phyloP scores from a whole-genome alignment of 2,329 filamentous ascomycete genomes.

The Paecilomyces dactylethromorphus region DNA sequence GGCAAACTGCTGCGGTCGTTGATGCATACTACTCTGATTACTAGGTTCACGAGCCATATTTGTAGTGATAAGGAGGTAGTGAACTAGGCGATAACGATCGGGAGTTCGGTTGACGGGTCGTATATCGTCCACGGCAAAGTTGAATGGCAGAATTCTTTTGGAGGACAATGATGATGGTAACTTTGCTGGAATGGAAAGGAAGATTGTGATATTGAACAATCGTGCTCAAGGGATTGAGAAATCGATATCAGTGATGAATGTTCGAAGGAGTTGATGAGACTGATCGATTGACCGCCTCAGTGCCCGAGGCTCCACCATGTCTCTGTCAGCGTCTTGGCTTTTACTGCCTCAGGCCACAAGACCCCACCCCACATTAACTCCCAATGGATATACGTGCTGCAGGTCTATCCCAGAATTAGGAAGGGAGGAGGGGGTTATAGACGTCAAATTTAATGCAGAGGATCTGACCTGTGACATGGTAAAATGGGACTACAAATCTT shows the following conservation, averaged over 20 bases:
- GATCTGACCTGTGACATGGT: too few relatives aligned
- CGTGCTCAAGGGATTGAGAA: background rate
- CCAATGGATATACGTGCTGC: background rate
- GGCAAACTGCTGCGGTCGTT: constrained; percentile 52
- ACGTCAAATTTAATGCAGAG: too few relatives aligned
- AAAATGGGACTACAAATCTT: too few relatives aligned
- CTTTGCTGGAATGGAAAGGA: background rate
- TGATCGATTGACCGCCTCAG: background rate
- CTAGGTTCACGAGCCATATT: constrained; percentile 50
- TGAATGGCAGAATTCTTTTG: background rate
- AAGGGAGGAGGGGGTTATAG: too few relatives aligned
- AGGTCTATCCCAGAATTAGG: background rate
- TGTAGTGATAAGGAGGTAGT: constrained; percentile 5
- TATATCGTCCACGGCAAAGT: background rate
- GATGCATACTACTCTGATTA: constrained; percentile 63
- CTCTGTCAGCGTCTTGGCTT: background rate
- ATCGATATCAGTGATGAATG: background rate
- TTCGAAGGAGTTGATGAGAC: background rate
- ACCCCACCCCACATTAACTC: too few relatives aligned
- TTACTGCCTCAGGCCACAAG: background rate
- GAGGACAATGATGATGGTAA: background rate
- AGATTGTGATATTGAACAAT: background rate
- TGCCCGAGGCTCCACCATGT: background rate
- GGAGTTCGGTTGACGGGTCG: background rate
- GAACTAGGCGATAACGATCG: constrained; percentile 1